Evolutionary conservation across 441 rosid genomes (phyloP).

Genomic region (Adansonia madagascariensis): DNA sequence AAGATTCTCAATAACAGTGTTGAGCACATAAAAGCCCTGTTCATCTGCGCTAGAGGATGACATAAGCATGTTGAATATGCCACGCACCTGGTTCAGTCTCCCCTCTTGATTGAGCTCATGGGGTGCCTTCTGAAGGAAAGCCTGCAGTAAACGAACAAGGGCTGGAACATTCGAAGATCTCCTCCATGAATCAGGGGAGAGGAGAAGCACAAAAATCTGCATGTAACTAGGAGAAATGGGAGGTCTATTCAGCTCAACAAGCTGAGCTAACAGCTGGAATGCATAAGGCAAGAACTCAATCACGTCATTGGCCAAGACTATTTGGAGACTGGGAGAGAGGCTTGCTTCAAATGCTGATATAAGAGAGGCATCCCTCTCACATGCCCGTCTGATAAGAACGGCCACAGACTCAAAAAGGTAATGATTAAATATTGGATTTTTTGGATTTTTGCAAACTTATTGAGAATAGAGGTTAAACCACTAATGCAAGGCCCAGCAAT

Average conservation of each 20-base stretch:
- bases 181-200: slow-evolving; percentile 82
- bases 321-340: slow-evolving; percentile 78
- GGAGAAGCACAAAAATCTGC: slow-evolving; percentile 81
- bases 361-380: slow-evolving; percentile 75
- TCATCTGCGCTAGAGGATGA: slow-evolving; percentile 74
- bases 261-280: slow-evolving; percentile 91
- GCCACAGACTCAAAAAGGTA: slow-evolving; percentile 92
- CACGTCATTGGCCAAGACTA: slow-evolving; percentile 71
- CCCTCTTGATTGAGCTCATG: slow-evolving; percentile 73
- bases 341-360: slow-evolving; percentile 69
- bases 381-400: slow-evolving; percentile 83
- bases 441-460: slow-evolving; percentile 82
- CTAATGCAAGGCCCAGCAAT: slow-evolving; percentile 79
- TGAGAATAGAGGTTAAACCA: slow-evolving; percentile 70
- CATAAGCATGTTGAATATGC: slow-evolving; percentile 77
- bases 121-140: slow-evolving; percentile 92
- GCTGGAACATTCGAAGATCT: slow-evolving; percentile 92
- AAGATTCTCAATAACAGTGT: slow-evolving; percentile 81
- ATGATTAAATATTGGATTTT: slow-evolving; percentile 85
- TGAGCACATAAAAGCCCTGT: slow-evolving; percentile 90
- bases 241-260: slow-evolving; percentile 82
- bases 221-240: slow-evolving; percentile 76
- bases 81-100: slow-evolving; percentile 74
- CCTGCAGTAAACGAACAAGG: slow-evolving; percentile 91
- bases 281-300: slow-evolving; percentile 94